Percentiles rank a stretch among this genome's conserved stretches.
These are phyloP conservation scores for Mycena galericulata DNA, from an alignment of 768 basidiomycete species.

Conservation along the genomic window DNA sequence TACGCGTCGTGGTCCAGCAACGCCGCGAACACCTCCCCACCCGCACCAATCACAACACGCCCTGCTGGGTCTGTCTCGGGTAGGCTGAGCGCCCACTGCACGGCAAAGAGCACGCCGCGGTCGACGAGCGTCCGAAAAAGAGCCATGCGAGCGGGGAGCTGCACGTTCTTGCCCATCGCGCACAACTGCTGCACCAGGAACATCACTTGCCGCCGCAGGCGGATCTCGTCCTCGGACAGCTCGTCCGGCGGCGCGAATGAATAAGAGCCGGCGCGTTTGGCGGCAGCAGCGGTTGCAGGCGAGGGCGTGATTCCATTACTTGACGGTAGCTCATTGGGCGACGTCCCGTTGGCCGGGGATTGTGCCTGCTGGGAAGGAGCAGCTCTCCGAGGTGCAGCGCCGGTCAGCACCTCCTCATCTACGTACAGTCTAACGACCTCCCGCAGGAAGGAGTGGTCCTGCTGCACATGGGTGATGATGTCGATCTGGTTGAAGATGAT, in stretches of 20 bases:
- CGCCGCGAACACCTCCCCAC: conserved; percentile 86
- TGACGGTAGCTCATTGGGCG: conserved; percentile 48
- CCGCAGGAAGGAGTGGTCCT: conserved; percentile 77
- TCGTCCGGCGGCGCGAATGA: conserved; percentile 70
- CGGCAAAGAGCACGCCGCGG: conserved; percentile 88
- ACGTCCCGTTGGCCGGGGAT: conserved; percentile 47
- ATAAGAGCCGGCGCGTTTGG: conserved; percentile 48
- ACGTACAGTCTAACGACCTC: conserved; percentile 85
- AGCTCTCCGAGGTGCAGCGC: conserved; percentile 50
- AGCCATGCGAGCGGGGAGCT: conserved; percentile 84
- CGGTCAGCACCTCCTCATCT: conserved; percentile 72
- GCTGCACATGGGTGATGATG: conserved; percentile 91
- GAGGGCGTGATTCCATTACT: conserved; percentile 24
- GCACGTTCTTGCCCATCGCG: conserved; percentile 96
- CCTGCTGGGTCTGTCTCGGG: conserved; percentile 65
- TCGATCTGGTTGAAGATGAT: conserved; percentile 99
- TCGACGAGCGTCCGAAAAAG: conserved; percentile 92
- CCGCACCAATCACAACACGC: conserved; percentile 78
- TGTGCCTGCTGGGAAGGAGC: conserved; percentile 38
- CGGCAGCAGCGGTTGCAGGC: conserved; percentile 45
- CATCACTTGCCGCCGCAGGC: conserved; percentile 80
- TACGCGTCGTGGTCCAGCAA: conserved; percentile 92
- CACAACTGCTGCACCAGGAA: conserved; percentile 92
- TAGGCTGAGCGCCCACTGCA: conserved; percentile 91
- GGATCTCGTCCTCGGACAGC: conserved; percentile 65